A percentile compares a stretch with the other conserved stretches of the same genome.
Evolutionary conservation across 805 yeast genomes (phyloP).

Genomic region (Zygosaccharomyces kombuchaensis): DNA sequence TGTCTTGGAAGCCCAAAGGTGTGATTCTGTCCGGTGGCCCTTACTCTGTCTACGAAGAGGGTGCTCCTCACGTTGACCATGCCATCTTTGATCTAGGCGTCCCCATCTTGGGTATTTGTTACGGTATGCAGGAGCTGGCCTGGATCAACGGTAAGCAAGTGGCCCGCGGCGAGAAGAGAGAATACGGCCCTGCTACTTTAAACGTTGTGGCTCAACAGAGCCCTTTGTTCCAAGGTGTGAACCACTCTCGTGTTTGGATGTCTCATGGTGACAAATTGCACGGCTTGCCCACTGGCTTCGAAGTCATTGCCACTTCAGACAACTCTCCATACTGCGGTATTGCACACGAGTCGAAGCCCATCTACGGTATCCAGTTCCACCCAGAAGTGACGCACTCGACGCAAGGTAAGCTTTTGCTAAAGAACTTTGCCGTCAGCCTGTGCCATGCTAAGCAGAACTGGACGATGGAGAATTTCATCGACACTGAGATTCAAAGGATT

Average conservation of each 20-base stretch:
- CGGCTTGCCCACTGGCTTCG: constrained; percentile 84
- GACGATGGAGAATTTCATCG: constrained; percentile 98
- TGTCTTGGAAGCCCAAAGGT: constrained; percentile 94
- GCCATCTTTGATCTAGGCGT: constrained; percentile 86
- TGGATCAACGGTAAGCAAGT: constrained; percentile 93
- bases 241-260: constrained; percentile 98
- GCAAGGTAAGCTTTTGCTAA: constrained; percentile 80
- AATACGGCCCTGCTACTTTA: constrained; percentile 93
- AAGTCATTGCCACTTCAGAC: constrained; percentile 82
- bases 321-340: constrained; percentile 97
- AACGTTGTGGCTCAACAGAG: constrained; percentile 63
- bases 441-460: constrained; percentile 87
- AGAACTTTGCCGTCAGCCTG: constrained; percentile 88
- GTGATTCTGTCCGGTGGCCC: constrained; percentile 96
- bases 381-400: constrained; percentile 97
- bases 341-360: constrained; percentile 63
- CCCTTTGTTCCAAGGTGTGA: constrained; percentile 80
- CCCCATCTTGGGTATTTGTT: constrained; percentile 95
- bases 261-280: constrained; percentile 96
- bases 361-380: constrained; percentile 97
- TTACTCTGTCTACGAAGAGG: constrained; percentile 92
- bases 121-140: constrained; percentile 98
- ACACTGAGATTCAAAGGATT: constrained; percentile 92
- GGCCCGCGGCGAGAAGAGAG: constrained; percentile 94
- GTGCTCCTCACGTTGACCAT: constrained; percentile 96